Base-by-base conservation (phyloP, 2,329 filamentous ascomycete genomes). In the Ophiostoma ulmi region DNA sequence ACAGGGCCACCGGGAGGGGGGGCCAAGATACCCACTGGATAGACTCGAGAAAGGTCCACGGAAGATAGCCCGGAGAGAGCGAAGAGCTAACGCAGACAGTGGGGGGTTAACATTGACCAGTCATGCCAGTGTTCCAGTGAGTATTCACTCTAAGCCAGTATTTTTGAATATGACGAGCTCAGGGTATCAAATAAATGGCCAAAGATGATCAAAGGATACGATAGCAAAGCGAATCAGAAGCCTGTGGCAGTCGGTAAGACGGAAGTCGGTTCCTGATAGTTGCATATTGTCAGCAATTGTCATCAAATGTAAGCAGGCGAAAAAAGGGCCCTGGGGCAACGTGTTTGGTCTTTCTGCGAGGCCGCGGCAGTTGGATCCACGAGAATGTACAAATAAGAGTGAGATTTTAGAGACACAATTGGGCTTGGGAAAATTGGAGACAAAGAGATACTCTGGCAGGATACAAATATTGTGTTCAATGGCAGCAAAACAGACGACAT, bases 1-100 rank as follows among this genome's bases (percentile, higher is more conserved):
- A 20, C 38, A 39, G 10, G 1, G 7, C 44, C 44, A n/a, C 41
- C 20, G 8, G 14, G 44, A 20, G n/a, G 17, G 17, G 41, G 44
- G 44, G 17, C 10, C 44, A 17, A 13, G 22, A 26, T 26, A 58
- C 52, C 52, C 52, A 26, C n/a, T 26, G 52, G n/a, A 26, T 26
- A 26, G 52, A 17, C 44, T 58, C n/a, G n/a, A 14, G 52, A 58
- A 7, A 22, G 7, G 20, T 7, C 52, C n/a, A 55, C 48, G 48
- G 48, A 55, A 20, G 48, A 58, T n/a, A 58, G 52, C n/a, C 52
- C 52, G 52, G 52, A 58, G 52, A 58, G 52, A 58, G 52, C 52
- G 52, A 58, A 17, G 52, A 26, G 52, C 52, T 26, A 58, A 58
- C 10, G 52, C 10, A 26, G 22, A 13, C 52, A 13, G 52, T 58